Evolutionary conservation across 805 yeast genomes (phyloP).

Genomic region (Yarrowia deformans): DNA sequence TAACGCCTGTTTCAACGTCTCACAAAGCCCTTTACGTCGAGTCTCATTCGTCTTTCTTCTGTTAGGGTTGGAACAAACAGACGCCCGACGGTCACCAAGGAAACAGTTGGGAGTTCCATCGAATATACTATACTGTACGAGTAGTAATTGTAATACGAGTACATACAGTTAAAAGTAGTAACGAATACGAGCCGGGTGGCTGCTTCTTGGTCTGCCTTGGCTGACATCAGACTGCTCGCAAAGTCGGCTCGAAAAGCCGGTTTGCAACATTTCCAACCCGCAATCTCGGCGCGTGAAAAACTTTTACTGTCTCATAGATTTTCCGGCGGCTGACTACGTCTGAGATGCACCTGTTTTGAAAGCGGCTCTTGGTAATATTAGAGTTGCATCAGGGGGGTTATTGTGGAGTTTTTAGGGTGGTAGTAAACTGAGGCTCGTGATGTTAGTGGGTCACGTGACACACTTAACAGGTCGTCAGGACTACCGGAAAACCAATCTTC

Average conservation of each 20-base stretch:
- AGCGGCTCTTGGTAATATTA: slow-evolving; percentile 1
- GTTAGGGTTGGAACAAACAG: background rate
- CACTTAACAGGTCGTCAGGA: too few relatives aligned
- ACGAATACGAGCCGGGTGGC: background rate
- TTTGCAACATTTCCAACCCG: background rate
- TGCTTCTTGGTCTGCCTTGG: background rate
- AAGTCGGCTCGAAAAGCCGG: background rate
- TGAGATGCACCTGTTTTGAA: background rate
- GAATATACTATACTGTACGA: too few relatives aligned
- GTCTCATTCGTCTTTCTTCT: background rate
- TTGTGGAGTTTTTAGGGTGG: background rate
- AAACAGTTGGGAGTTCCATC: too few relatives aligned
- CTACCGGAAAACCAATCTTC: too few relatives aligned
- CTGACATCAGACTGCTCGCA: slow-evolving; percentile 26
- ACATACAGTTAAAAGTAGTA: background rate
- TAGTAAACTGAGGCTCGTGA: background rate
- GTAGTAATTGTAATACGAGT: too few relatives aligned
- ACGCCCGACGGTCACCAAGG: too few relatives aligned
- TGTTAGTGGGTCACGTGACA: too few relatives aligned
- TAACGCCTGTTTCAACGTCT: background rate
- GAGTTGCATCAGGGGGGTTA: background rate
- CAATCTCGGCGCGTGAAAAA: slow-evolving; percentile 6
- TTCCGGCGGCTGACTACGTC: slow-evolving; percentile 20
- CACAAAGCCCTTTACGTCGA: background rate
- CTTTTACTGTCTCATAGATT: slow-evolving; percentile 24